Evolutionary conservation across 2,329 filamentous ascomycete genomes (phyloP), one percentile per base, ranked within the genome.

Genomic region (Alternaria hordeiaustralica): DNA sequence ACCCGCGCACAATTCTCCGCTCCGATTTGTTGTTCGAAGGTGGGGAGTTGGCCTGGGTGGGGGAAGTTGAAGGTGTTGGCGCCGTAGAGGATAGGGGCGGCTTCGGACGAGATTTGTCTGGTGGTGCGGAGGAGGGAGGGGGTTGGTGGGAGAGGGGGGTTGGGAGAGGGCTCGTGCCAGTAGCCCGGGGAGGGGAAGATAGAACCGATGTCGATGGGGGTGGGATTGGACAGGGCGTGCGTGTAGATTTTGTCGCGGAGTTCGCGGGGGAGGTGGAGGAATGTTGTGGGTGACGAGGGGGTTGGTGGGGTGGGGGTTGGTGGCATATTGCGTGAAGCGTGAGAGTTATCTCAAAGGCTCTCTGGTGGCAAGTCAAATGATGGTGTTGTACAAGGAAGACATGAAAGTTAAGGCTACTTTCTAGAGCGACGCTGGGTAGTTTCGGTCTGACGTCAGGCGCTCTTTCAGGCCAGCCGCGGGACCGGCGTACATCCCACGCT

Each of bases 111-210:
- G 4, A 41, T 41, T 41, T 41, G 36, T 18, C 5, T 2, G 36
- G 1, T 41, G 0, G n/a, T 0, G 5, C 1, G 36, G 1, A 41
- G 36, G n/a, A 41, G 36, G 36, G 9, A 18, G 4, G 36, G 36
- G 9, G n/a, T 18, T 1, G 36, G n/a, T 41, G 36, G 36, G n/a
- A n/a, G n/a, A 5, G 4, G 33, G 33, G 33, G 33, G 2, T 5
- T 4, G 15, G 8, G 4, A 2, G 5, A 3, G n/a, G 36, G 36
- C 0, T 1, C 1, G n/a, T 41, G 36, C 36, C 36, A 41, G 36
- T 41, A 41, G 36, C 36, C 36, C 0, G 36, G 36, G 3, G n/a
- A 18, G 36, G 36, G 36, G 5, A 18, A 2, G 9, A 41, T 41
- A 0, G 36, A 41, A 1, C 36, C 36, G 15, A 41, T 41, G 36